Evolutionary conservation across 2,329 filamentous ascomycete species (phyloP), one percentile per base, ranked within the genome.

Genomic region (Aspergillus costaricaensis): DNA sequence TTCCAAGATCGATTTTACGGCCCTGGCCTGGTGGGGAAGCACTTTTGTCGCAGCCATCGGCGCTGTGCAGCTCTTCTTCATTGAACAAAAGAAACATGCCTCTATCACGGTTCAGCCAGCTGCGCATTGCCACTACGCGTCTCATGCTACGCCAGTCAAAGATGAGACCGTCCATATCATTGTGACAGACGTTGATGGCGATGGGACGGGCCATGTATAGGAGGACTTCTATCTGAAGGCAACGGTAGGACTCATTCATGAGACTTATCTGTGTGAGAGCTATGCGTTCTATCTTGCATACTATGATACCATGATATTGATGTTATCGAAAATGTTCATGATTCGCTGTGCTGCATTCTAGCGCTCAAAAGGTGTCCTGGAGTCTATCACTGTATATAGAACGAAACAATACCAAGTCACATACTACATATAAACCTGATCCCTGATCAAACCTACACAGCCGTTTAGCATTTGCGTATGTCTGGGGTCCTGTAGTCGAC

Each of bases 1-100:
- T 4, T 83, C 81, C 32, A 76, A 82, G 23, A 76, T 85, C 25
- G 78, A 81, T 9, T 86, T 85, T 61, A 87, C 85, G 2, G 84
- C 84, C n/a, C 72, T 88, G 47, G 83, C 86, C 2, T 88, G 85
- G 85, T 88, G 85, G 85, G 82, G 76, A 17, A 86, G 83, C 59
- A 80, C 81, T 3, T 60, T 83, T 2, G 80, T 88, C 10, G 86
- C 86, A 0, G 67, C 86, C 5, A 57, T 83, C 32, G 86, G 86
- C 30, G 82, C 80, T 5, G 65, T 83, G 9, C 86, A 88, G 67
- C 74, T 86, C 3, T 84, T 83, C 62, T 84, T 82, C 60, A 81
- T 88, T 61, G 78, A 79, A 21, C 78, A 79, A 38, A 81, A 81
- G 62, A 81, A 79, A 55, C 75, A 79, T 58, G 73, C 77, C 15